Conservation (phyloP, 202 grass and related monocot species). For the Hordeum pubiflorum region DNA sequence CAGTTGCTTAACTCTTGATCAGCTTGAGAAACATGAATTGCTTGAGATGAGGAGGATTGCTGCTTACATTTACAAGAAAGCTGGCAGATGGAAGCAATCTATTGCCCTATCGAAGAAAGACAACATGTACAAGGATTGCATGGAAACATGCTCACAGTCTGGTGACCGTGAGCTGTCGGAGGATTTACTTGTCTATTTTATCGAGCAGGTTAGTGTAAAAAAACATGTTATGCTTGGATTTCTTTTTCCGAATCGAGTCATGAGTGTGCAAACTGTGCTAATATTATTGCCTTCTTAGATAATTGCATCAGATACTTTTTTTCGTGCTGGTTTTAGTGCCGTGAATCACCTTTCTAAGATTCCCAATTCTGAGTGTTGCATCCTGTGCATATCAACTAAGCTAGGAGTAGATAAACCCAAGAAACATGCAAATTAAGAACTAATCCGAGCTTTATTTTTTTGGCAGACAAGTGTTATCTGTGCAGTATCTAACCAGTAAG, state of each 20-base stretch:
- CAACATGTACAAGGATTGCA: slow-evolving; percentile 94
- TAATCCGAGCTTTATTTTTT: background rate
- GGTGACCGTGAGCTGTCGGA: slow-evolving; percentile 87
- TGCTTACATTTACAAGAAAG: slow-evolving; percentile 97
- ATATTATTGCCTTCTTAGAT: background rate
- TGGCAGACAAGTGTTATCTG: background rate
- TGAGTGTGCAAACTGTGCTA: background rate
- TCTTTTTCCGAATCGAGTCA: background rate
- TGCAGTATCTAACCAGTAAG: background rate
- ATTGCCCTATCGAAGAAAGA: slow-evolving; percentile 92
- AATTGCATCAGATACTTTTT: background rate
- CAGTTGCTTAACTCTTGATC: slow-evolving; percentile 18
- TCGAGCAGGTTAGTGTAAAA: slow-evolving; percentile 56
- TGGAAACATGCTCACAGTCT: slow-evolving; percentile 95
- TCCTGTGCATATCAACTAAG: background rate
- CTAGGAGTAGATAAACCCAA: background rate
- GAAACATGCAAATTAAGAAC: background rate
- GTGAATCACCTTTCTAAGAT: background rate
- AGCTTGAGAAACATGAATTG: slow-evolving; percentile 96
- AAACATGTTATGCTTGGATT: background rate
- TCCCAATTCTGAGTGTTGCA: background rate
- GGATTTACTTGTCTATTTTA: slow-evolving; percentile 88
- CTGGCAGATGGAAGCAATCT: slow-evolving; percentile 96
- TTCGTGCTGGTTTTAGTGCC: slow-evolving; percentile 9
- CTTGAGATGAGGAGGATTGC: slow-evolving; percentile 93